phyloP scores from a whole-genome alignment of 352 stramenopile species.

The Phytopythium oedochilum region DNA sequence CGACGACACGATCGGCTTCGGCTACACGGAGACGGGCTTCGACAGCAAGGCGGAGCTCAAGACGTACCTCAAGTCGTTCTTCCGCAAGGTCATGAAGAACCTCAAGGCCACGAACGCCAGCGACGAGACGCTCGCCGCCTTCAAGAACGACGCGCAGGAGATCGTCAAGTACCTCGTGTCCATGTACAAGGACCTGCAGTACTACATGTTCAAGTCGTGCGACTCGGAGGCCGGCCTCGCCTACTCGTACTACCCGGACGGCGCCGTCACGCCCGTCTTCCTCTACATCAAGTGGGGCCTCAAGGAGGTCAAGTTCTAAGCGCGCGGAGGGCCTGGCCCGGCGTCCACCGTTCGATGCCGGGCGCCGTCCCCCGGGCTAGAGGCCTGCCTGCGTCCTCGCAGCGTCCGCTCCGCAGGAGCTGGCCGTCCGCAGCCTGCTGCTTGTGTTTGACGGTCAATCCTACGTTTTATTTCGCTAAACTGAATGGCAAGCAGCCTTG shows the following conservation, averaged over 20 bases:
- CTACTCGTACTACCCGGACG: slow-evolving; percentile 64
- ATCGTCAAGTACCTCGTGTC: slow-evolving; percentile 64
- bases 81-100: slow-evolving; percentile 65
- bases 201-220: slow-evolving; percentile 64
- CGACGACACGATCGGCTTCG: slow-evolving; percentile 51
- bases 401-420: neutral
- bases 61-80: slow-evolving; percentile 70
- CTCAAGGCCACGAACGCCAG: slow-evolving; percentile 38
- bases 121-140: slow-evolving; percentile 40
- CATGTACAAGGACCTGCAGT: slow-evolving; percentile 65
- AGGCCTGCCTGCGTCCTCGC: too few relatives aligned
- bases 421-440: neutral
- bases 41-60: slow-evolving; percentile 62
- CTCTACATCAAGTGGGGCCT: slow-evolving; percentile 70
- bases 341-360: too few relatives aligned
- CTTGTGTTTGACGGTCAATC: too few relatives aligned
- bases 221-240: slow-evolving; percentile 57
- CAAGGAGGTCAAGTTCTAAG: slow-evolving; percentile 74
- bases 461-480: too few relatives aligned
- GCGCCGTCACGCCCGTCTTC: slow-evolving; percentile 42
- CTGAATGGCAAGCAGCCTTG: too few relatives aligned
- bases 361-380: too few relatives aligned
- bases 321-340: slow-evolving; percentile 7
- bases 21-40: slow-evolving; percentile 59
- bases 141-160: slow-evolving; percentile 60